phyloP scores from a whole-genome alignment of 2,329 filamentous ascomycete genomes.

The Fusarium austroafricanum region DNA sequence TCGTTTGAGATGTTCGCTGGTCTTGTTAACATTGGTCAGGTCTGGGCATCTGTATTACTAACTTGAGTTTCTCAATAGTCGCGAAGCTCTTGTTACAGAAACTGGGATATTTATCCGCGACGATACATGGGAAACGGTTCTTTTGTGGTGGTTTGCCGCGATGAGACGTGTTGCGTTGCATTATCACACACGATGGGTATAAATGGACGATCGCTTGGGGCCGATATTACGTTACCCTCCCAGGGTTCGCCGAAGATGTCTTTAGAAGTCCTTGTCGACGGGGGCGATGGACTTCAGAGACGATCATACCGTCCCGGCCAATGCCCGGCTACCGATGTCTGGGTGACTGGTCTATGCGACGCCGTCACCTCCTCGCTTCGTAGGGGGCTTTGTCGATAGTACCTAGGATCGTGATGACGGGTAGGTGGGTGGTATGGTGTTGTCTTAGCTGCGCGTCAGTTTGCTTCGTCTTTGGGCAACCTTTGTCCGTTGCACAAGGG shows the following conservation, averaged over 20 bases:
- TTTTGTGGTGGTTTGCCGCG: background rate
- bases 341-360: background rate
- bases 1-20: conserved; percentile 12
- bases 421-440: background rate
- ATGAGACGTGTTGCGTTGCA: background rate
- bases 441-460: conserved; percentile 1
- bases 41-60: rapidly evolving
- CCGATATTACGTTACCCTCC: background rate
- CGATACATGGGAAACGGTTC: background rate
- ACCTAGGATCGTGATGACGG: background rate
- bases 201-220: rapidly evolving
- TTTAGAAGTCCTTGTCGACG: background rate
- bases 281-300: background rate
- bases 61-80: conserved; percentile 19
- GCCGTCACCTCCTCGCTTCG: no score
- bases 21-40: background rate
- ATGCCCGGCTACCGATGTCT: background rate
- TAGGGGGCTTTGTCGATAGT: background rate
- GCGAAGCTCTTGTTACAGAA: background rate
- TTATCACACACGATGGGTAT: conserved; percentile 1
- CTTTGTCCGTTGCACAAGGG: background rate
- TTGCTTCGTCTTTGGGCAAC: no score
- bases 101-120: background rate
- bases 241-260: background rate
- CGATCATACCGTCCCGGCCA: background rate